phyloP scores from a whole-genome alignment of 1,284 basidiomycete genomes.

The Trichosporon faecale region DNA sequence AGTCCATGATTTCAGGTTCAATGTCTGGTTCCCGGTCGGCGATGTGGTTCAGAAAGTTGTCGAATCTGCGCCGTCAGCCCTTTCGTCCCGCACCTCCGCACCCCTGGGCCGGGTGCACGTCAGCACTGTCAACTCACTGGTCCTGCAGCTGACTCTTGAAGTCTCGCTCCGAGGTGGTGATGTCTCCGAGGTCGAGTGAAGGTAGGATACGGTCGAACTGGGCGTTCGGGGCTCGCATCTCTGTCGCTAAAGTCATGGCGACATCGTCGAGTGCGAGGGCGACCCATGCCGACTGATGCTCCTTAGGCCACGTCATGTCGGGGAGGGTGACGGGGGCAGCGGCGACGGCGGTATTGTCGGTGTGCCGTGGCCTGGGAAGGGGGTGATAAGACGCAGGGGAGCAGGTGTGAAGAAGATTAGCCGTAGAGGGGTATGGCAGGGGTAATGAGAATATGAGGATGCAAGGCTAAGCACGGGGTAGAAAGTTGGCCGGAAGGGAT shows the following conservation, averaged over 20 bases:
- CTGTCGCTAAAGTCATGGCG: not conserved
- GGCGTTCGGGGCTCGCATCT: not conserved
- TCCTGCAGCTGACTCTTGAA: not conserved
- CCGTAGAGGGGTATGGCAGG: not conserved
- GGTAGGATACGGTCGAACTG: not conserved
- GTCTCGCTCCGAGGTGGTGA: not conserved
- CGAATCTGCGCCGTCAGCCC: not conserved
- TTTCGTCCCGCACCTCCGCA: no score
- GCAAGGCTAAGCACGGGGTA: no score
- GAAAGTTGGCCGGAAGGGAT: not conserved
- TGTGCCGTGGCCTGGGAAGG: not conserved
- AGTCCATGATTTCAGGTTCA: not conserved
- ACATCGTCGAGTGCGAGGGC: constrained; percentile 1
- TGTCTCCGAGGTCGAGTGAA: not conserved
- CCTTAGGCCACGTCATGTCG: not conserved
- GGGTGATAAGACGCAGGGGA: not conserved
- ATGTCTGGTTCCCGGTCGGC: not conserved
- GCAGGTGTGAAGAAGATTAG: not conserved
- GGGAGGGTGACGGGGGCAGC: not conserved
- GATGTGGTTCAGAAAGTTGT: not conserved
- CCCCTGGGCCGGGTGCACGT: no score
- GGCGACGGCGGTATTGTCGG: not conserved
- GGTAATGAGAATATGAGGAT: not conserved
- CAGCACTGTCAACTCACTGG: not conserved
- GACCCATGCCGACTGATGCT: not conserved